Conservation (phyloP, 352 stramenopile species). For the Phytophthora pluvialis region DNA sequence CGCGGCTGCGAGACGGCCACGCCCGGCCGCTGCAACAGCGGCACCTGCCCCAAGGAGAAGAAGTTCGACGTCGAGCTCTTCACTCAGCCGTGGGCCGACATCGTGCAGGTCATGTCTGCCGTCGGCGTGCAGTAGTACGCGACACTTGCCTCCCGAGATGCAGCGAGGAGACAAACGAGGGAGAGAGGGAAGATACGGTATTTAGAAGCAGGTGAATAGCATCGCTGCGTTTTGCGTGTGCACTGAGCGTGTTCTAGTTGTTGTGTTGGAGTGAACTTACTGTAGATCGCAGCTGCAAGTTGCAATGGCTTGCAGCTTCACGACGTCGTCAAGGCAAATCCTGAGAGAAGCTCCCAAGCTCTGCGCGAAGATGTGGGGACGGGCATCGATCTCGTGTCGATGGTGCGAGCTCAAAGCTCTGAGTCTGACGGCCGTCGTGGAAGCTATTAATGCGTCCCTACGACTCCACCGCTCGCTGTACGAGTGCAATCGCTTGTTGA, state of each 20-base stretch:
- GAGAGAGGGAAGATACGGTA: slow-evolving; percentile 15
- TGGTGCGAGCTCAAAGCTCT: not conserved
- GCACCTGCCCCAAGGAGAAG: slow-evolving; percentile 25
- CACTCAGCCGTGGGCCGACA: slow-evolving; percentile 55
- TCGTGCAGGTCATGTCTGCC: slow-evolving; percentile 47
- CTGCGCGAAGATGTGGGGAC: slow-evolving; percentile 11
- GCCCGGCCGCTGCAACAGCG: slow-evolving; percentile 31
- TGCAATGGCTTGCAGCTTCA: slow-evolving; percentile 8
- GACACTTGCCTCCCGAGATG: not conserved
- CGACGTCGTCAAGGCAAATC: slow-evolving; percentile 31
- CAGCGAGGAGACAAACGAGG: not conserved
- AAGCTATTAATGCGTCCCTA: not conserved
- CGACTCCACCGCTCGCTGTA: not conserved
- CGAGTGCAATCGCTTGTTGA: slow-evolving; percentile 1
- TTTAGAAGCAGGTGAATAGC: slow-evolving; percentile 30
- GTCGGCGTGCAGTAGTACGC: slow-evolving; percentile 31
- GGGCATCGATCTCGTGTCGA: not conserved
- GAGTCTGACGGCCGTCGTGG: not conserved
- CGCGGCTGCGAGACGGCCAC: slow-evolving; percentile 41
- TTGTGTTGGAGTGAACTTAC: not conserved
- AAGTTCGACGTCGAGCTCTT: slow-evolving; percentile 56
- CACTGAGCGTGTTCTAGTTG: not conserved
- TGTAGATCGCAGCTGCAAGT: not conserved
- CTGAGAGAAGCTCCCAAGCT: slow-evolving; percentile 5
- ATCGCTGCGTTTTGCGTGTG: slow-evolving; percentile 7